phyloP scores from a whole-genome alignment of 345 rosid genomes.

The Salix purpurea region DNA sequence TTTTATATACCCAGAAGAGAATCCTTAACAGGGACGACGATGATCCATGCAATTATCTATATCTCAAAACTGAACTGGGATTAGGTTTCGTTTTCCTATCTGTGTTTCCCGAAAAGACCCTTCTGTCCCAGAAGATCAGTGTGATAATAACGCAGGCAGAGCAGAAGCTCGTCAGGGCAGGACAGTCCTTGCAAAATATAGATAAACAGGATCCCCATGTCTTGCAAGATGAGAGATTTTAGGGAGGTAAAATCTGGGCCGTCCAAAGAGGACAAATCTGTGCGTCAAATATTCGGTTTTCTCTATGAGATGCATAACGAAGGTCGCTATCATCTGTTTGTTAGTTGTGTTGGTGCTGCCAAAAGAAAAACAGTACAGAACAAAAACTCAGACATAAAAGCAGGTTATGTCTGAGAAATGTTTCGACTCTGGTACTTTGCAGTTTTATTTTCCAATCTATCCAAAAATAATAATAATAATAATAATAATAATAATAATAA shows the following conservation, averaged over 20 bases:
- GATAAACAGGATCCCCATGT: not conserved
- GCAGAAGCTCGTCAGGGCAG: not conserved
- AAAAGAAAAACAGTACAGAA: conserved; percentile 12
- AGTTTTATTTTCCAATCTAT: not conserved
- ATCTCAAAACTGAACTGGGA: conserved; percentile 74
- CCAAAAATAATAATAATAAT: too few relatives aligned
- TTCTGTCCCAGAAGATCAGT: not conserved
- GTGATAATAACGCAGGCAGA: too few relatives aligned
- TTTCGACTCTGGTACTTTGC: not conserved
- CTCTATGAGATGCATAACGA: conserved; percentile 29
- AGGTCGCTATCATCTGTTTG: conserved; percentile 60
- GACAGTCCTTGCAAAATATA: not conserved
- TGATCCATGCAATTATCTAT: conserved; percentile 37
- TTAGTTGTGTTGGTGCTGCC: conserved; percentile 41
- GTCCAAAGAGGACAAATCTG: conserved; percentile 42
- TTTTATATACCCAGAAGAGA: not conserved
- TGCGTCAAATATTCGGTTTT: conserved; percentile 29
- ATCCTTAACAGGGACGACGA: conserved; percentile 34
- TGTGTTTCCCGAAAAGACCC: conserved; percentile 6
- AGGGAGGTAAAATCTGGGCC: conserved; percentile 34
- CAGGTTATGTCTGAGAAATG: conserved; percentile 14
- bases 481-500: too few relatives aligned
- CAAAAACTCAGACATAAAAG: conserved; percentile 10
- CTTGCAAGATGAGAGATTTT: not conserved
- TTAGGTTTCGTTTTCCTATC: conserved; percentile 18